Evolutionary conservation across 2,329 filamentous ascomycete genomes (phyloP).

Genomic region (Pyricularia pennisetigena): DNA sequence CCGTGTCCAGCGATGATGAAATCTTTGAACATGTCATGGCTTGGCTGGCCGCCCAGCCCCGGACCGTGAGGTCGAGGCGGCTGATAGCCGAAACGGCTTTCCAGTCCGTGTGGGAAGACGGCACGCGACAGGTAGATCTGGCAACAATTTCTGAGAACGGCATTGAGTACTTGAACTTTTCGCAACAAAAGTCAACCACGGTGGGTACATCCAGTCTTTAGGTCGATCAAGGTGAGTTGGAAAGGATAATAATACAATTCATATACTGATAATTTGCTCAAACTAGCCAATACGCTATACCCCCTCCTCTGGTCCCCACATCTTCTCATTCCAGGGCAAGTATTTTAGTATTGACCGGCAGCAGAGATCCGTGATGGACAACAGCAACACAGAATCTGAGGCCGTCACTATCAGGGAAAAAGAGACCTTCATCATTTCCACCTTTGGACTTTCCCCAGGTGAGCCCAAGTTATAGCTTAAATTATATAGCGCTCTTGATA

Average conservation of each 20-base stretch:
- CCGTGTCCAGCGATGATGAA: constrained; percentile 43
- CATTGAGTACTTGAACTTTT: constrained; percentile 46
- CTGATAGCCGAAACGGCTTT: constrained; percentile 46
- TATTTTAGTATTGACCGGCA: constrained; percentile 39
- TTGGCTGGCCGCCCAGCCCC: constrained; percentile 44
- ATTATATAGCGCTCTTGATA: neutral
- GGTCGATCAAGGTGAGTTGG: neutral
- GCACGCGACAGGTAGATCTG: constrained; percentile 26
- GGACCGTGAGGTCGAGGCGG: constrained; percentile 38
- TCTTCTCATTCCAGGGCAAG: constrained; percentile 42
- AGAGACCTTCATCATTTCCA: constrained; percentile 44
- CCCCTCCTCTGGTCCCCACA: constrained; percentile 41
- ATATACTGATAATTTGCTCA: neutral
- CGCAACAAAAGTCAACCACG: constrained; percentile 43
- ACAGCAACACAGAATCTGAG: constrained; percentile 17
- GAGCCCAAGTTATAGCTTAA: neutral
- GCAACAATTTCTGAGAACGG: constrained; percentile 25
- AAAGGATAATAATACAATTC: neutral
- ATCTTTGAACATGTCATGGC: constrained; percentile 50
- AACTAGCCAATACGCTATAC: constrained; percentile 39
- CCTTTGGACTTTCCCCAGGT: constrained; percentile 36
- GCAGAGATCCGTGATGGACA: constrained; percentile 30
- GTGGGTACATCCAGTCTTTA: constrained; percentile 17
- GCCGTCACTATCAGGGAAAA: constrained; percentile 33
- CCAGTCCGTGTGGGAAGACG: constrained; percentile 47